phyloP scores from a whole-genome alignment of 805 yeast species.

The Teunomyces barrocoloradensis region DNA sequence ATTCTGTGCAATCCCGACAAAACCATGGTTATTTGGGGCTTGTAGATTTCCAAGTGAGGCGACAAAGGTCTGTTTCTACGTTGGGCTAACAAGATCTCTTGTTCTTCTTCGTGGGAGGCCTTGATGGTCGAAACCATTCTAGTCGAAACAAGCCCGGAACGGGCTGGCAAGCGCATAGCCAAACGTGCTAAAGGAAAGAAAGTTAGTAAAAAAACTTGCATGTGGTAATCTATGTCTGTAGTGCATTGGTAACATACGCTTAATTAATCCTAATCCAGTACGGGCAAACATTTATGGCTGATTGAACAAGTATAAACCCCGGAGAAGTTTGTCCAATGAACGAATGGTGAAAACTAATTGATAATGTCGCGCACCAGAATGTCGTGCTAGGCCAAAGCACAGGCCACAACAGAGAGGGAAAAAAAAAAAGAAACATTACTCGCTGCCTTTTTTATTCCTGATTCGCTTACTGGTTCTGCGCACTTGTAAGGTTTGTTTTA shows the following conservation, averaged over 20 bases:
- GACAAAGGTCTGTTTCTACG: constrained; percentile 86
- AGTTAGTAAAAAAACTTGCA: constrained; percentile 12
- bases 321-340: constrained; percentile 10
- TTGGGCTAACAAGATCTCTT: constrained; percentile 71
- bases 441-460: too few species aligned
- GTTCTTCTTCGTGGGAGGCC: constrained; percentile 62
- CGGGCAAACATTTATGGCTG: constrained; percentile 29
- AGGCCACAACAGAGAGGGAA: too few species aligned
- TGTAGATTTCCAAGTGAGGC: constrained; percentile 86
- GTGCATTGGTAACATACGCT: constrained; percentile 17
- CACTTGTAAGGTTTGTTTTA: too few species aligned
- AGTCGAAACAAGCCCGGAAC: constrained; percentile 3
- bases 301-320: constrained; percentile 5
- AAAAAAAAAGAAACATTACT: too few species aligned
- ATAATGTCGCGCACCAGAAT: constrained; percentile 6
- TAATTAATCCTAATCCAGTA: constrained; percentile 29
- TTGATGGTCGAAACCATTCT: constrained; percentile 28
- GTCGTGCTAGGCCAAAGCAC: not conserved
- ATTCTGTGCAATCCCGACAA: constrained; percentile 83
- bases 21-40: constrained; percentile 85
- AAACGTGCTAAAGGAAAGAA: constrained; percentile 8
- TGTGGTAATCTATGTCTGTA: too few species aligned
- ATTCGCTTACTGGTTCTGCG: too few species aligned
- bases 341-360: constrained; percentile 6
- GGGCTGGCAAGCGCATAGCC: constrained; percentile 8